Evolutionary conservation across 2,329 filamentous ascomycete genomes (phyloP), one percentile per base, ranked within the genome.

Genomic region (Monilinia laxa): DNA sequence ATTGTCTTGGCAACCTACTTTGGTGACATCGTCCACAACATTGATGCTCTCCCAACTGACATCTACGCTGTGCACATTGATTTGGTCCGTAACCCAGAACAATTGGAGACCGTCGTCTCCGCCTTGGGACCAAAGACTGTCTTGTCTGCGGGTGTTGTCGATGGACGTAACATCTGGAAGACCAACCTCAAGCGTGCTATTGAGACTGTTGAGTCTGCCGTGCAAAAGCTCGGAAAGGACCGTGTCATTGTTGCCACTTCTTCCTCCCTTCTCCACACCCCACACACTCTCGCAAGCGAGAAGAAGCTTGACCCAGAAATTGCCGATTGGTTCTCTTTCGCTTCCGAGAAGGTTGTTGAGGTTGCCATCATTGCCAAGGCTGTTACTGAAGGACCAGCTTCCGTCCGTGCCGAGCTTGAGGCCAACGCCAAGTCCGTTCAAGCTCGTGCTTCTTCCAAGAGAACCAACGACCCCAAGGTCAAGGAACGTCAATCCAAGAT

Each of bases 141-240:
- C 74, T 89, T 99, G 73, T 99, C 95, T 73, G 90, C 89, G 72
- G 95, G 95, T 92, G 91, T 99, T 75, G 95, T 99, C 73, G 93
- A 99, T 76, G 95, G 95, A 77, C 93, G 95, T 77, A 99, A 99
- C 87, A 98, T 99, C 86, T 99, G 95, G 95, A 99, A 99, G 91
- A 97, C 93, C 83, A 96, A 98, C 89, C 90, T 97, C 84, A 91
- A 96, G 87, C 88, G 87, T 76, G 93, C 95, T 77, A 96, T 99
- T 72, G 93, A 95, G 85, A 87, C 84, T 71, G 90, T 95, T 70
- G 92, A 98, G 87, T 84, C 87, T 68, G 95, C 94, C 72, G 84
- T 98, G 76, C 92, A 97, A 85, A 92, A 96, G 85, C 88, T 99
- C 71, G 94, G 95, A 83, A 94, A 97, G 86, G 93, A 98, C 74